Percentiles rank a stretch among this genome's conserved stretches.
These are phyloP conservation scores for Chaetothyriales sp. DNA, from an alignment of 2,329 filamentous ascomycete genomes.

Conservation along the genomic window DNA sequence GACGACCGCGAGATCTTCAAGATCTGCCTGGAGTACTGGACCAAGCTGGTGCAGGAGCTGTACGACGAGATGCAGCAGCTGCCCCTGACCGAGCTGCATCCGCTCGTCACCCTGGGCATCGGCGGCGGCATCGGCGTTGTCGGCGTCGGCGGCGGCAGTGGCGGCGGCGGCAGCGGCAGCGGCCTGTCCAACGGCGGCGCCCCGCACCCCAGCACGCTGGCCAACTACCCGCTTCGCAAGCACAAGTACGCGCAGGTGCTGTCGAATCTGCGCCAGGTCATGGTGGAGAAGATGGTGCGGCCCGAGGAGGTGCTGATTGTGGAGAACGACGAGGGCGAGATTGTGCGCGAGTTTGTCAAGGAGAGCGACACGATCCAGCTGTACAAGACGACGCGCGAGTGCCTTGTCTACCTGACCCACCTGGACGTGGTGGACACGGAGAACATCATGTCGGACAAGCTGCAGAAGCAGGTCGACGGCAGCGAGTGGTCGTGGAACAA, in stretches of 20 bases:
- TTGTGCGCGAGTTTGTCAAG: conserved; percentile 97
- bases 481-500: conserved; percentile 98
- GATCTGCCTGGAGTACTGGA: conserved; percentile 98
- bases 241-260: conserved; percentile 95
- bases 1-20: conserved; percentile 99
- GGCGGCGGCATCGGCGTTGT: too few species aligned
- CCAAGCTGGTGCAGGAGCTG: conserved; percentile 90
- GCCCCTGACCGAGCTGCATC: conserved; percentile 84
- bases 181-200: conserved; percentile 67
- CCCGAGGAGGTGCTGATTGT: conserved; percentile 97
- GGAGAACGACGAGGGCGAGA: conserved; percentile 98
- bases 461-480: conserved; percentile 87
- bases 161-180: too few species aligned
- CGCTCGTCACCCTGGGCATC: conserved; percentile 65
- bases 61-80: conserved; percentile 98
- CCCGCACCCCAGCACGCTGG: conserved; percentile 68
- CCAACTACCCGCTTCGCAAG: conserved; percentile 86
- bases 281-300: conserved; percentile 99
- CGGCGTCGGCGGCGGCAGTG: too few species aligned
- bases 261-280: conserved; percentile 85
- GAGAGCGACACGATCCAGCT: conserved; percentile 98
- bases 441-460: conserved; percentile 97
- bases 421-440: conserved; percentile 95
- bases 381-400: conserved; percentile 97
- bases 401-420: conserved; percentile 92